Conservation (phyloP, 202 grass and related monocot species). For the Elaeis oleifera region DNA sequence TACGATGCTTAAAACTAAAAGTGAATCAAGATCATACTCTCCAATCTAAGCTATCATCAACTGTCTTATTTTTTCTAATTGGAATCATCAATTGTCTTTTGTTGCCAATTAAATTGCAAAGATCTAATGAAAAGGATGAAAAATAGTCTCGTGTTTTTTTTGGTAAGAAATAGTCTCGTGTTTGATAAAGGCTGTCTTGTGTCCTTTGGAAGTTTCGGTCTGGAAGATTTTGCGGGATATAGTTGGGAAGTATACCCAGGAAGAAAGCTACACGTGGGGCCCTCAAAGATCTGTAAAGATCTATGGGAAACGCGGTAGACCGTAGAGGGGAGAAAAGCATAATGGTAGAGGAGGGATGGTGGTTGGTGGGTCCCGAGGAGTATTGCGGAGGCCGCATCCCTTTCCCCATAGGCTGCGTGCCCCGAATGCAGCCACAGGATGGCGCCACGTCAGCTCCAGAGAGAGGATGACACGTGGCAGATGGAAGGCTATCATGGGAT, state of each 20-base stretch:
- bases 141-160: no score
- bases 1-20: no score
- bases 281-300: conserved; percentile 3
- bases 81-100: no score
- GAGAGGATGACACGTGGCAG: conserved; percentile 2
- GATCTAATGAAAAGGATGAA: no score
- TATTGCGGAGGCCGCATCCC: conserved; percentile 29
- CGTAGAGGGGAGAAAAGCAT: background rate
- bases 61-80: no score
- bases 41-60: no score
- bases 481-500: background rate
- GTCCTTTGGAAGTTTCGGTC: background rate
- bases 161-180: no score
- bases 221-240: background rate
- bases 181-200: background rate
- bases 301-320: conserved; percentile 13
- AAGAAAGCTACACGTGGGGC: conserved; percentile 3
- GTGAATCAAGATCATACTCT: no score
- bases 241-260: background rate
- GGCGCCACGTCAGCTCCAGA: conserved; percentile 19
- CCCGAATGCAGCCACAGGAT: conserved; percentile 6
- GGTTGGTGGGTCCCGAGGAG: conserved; percentile 36
- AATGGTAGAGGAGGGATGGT: conserved; percentile 5
- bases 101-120: no score
- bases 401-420: conserved; percentile 21